Base-by-base conservation (phyloP, 331 rosid genomes). In the Acacia pycnantha region DNA sequence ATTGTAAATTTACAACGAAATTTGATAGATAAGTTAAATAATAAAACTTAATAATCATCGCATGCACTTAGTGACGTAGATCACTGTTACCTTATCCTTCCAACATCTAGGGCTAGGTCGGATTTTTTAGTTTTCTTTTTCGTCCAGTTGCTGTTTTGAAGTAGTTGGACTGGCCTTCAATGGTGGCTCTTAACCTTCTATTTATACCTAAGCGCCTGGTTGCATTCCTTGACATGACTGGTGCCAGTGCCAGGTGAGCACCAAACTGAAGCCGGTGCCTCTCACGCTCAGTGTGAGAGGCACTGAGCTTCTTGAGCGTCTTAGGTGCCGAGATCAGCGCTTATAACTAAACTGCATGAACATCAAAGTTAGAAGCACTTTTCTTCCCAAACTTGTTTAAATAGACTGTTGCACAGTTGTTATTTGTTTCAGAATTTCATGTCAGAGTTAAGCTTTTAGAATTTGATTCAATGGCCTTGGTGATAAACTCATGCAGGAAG, bases 401-500 rank as follows among this genome's bases (percentile, higher is more conserved):
- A 4, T 46, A 14, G 47, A 8, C 53, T 37, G 54, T 48, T 53
- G 29, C 13, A 67, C 61, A 27, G 68, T 37, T 43, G 27, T 19
- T 73, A 61, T 29, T 77, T 81, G 71, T 80, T 77, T 24, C 4
- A 6, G 6, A 41, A 41, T 77, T 74, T 80, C 70, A 47, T 58
- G 3, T 67, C 13, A 2, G 64, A 29, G 61, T 68, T 73, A 22
- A 47, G 69, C 27, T 14, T 58, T 40, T 35, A 10, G 29, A 70
- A 40, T 9, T 62, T 40, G 67, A 82, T 41, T 77, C 48, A 48
- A 56, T 73, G 13, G 4, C 21, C 71, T 58, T 70, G 47, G 21
- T 26, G 41, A 14, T 72, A 26, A 72, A 72, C 21, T 70, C 56
- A n/a, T 88, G 90, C 87, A 96, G 98, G 98, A 92, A 68, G 99